Base-by-base conservation (phyloP, 2,329 filamentous ascomycete genomes). In the Pseudogymnoascus sp. region DNA sequence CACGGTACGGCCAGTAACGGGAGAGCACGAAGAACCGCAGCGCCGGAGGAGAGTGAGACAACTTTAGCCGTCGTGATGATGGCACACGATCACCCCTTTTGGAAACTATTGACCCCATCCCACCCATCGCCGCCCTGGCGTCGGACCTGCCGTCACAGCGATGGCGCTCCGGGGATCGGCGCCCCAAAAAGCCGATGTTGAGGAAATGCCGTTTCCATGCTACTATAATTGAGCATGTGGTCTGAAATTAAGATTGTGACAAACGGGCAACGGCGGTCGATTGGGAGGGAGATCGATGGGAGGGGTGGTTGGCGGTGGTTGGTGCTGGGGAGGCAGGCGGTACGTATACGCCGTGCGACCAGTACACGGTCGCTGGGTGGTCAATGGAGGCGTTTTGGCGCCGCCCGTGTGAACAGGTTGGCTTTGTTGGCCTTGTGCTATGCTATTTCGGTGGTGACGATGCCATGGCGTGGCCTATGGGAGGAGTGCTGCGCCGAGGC, bases 211-310 rank as follows among this genome's bases (percentile, higher is more conserved):
- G 5, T n/a, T 12, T 10, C 43, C 21, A n/a, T 26, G 43, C 14
- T 16, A 14, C 43, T 49, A 49, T 26, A 49, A 29, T 33, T 55
- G 49, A 55, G 26, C 49, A 55, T 55, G 49, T 55, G 49, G 26
- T 55, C 49, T 33, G 29, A 2, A 55, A 19, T 55, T 55, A 55
- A 55, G 49, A 55, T 55, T 55, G 45, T 52, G 45, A 52, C 45
- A 52, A 52, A 52, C 45, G 45, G n/a, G 8, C 49, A 19, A 55
- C 45, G 45, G 29, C n/a, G n/a, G n/a, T n/a, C n/a, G n/a, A n/a
- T n/a, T n/a, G n/a, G n/a, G n/a, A n/a, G n/a, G n/a, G n/a, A 16
- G 49, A 55, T 55, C 49, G 49, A 55, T 55, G 49, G 29, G 26
- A 14, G n/a, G 26, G 26, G 45, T 33, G 49, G 29, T 55, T 55